phyloP scores from a whole-genome alignment of 2,329 filamentous ascomycete species.

The Aspergillus neoniger region DNA sequence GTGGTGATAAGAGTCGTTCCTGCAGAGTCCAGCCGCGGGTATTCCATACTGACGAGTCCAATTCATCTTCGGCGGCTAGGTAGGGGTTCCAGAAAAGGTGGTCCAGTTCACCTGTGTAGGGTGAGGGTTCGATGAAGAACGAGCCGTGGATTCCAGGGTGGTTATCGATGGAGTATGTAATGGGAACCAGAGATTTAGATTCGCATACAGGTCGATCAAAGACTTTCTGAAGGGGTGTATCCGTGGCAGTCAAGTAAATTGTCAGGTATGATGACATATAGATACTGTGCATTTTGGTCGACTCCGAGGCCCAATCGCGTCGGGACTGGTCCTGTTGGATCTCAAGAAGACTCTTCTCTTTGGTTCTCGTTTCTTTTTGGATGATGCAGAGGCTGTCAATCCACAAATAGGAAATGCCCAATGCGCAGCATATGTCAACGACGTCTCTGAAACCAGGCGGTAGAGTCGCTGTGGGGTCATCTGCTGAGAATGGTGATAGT shows the following conservation, averaged over 20 bases:
- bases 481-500: neutral
- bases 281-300: neutral
- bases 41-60: neutral
- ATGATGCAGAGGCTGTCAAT: neutral
- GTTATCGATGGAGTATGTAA: neutral
- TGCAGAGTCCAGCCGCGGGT: neutral
- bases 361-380: neutral
- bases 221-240: neutral
- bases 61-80: neutral
- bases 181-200: neutral
- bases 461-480: neutral
- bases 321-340: neutral
- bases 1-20: neutral
- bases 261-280: conserved; percentile 1
- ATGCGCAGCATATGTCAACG: neutral
- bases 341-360: neutral
- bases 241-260: neutral
- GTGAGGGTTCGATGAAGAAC: neutral
- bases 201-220: neutral
- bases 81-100: neutral
- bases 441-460: neutral
- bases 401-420: neutral
- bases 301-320: neutral
- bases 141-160: neutral
- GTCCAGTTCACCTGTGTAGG: neutral